A percentile compares a stretch with the other conserved stretches of the same genome.
These are phyloP conservation scores for Globisporangium cystogenes DNA, from an alignment of 352 stramenopile species.

Conservation along the genomic window DNA sequence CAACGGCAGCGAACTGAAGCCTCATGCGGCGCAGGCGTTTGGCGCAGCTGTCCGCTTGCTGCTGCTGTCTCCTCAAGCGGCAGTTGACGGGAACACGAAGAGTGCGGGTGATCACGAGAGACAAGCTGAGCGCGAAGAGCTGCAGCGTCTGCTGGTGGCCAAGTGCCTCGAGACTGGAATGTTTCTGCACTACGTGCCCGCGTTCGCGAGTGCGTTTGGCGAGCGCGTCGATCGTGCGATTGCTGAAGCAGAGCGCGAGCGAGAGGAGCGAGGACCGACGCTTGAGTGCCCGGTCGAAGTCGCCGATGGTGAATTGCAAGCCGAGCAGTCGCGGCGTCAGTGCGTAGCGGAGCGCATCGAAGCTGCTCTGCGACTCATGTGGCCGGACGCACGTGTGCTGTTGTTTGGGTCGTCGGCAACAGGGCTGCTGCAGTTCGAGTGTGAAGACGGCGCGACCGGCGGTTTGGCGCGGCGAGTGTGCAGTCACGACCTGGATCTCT, in stretches of 20 bases:
- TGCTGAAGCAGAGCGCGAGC: neutral
- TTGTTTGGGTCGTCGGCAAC: constrained; percentile 70
- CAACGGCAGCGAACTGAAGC: neutral
- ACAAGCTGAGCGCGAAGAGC: constrained; percentile 20
- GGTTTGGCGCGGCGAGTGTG: neutral
- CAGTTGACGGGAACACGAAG: constrained; percentile 9
- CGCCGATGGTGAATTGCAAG: constrained; percentile 1
- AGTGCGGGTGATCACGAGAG: constrained; percentile 19
- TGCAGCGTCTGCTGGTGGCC: constrained; percentile 43
- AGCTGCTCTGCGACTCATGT: constrained; percentile 38
- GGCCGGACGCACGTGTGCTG: constrained; percentile 58
- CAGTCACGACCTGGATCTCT: constrained; percentile 68
- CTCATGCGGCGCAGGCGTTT: constrained; percentile 8
- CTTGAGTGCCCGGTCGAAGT: neutral
- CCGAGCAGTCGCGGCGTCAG: constrained; percentile 22
- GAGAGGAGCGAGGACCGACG: neutral
- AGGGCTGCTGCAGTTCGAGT: constrained; percentile 19
- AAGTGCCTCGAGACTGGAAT: constrained; percentile 26
- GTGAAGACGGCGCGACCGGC: neutral
- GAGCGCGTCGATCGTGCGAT: constrained; percentile 2
- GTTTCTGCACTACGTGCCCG: constrained; percentile 35
- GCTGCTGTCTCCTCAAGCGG: constrained; percentile 10
- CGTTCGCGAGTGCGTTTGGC: constrained; percentile 15
- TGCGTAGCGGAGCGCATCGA: constrained; percentile 34
- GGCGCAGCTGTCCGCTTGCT: constrained; percentile 12